Percentiles rank a stretch among this genome's conserved stretches.
phyloP scores from a whole-genome alignment of 768 basidiomycete genomes.

The Rhizopogon salebrosus region DNA sequence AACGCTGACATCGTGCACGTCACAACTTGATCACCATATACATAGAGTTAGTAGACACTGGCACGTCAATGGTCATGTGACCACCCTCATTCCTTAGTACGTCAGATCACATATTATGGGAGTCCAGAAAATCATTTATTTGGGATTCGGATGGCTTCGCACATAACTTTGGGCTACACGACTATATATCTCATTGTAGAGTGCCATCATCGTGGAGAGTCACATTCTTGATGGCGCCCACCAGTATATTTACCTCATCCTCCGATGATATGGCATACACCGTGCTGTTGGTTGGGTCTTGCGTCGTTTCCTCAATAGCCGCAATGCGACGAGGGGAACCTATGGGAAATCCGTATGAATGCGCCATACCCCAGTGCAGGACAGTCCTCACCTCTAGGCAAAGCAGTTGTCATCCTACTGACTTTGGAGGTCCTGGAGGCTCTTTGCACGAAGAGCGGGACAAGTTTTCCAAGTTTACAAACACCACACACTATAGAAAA shows the following conservation, averaged over 20 bases:
- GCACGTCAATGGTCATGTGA: no score
- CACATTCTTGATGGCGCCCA: constrained; percentile 8
- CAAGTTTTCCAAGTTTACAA: constrained; percentile 55
- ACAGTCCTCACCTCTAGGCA: constrained; percentile 36
- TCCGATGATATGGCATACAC: constrained; percentile 1
- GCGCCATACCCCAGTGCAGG: not conserved
- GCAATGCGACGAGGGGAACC: constrained; percentile 12
- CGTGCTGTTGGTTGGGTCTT: not conserved
- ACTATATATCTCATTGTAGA: not conserved
- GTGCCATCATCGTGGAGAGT: not conserved
- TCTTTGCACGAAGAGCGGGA: constrained; percentile 49
- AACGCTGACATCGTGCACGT: not conserved
- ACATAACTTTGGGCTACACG: not conserved
- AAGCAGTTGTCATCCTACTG: constrained; percentile 40
- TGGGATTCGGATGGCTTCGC: no score
- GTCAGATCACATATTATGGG: no score
- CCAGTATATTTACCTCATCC: constrained; percentile 9
- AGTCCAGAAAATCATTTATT: no score
- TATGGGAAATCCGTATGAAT: not conserved
- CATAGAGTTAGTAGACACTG: no score
- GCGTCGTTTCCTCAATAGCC: not conserved
- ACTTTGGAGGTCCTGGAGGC: constrained; percentile 29
- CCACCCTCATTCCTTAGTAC: no score
- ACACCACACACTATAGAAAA: constrained; percentile 52
- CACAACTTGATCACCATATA: no score